Percentiles rank a stretch among this genome's conserved stretches.
These are phyloP conservation scores for Arabidopsis suecica DNA, from an alignment of 345 rosid species.

Conservation along the genomic window DNA sequence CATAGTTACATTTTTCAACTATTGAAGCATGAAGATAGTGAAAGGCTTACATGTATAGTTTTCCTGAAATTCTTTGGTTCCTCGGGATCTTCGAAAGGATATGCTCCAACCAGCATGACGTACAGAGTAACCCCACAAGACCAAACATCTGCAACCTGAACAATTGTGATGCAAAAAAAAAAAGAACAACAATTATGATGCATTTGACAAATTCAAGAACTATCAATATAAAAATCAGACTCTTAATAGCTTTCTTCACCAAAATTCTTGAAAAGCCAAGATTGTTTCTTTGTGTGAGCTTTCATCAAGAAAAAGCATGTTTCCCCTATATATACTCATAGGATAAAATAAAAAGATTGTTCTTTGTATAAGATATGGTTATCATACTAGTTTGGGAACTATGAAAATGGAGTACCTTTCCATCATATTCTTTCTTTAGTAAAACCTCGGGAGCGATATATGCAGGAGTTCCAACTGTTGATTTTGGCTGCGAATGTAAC, in stretches of 20 bases:
- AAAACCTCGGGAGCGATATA: slow-evolving; percentile 99
- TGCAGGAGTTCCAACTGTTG: slow-evolving; percentile 99
- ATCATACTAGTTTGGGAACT: slow-evolving; percentile 21
- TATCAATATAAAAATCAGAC: not conserved
- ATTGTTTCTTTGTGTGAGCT: not conserved
- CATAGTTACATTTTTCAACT: slow-evolving; percentile 12
- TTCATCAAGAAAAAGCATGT: not conserved
- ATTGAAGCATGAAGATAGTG: not conserved
- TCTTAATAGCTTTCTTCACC: not conserved
- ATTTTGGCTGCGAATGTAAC: slow-evolving; percentile 94
- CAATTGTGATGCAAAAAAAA: not conserved
- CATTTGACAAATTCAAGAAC: slow-evolving; percentile 9
- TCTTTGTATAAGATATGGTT: slow-evolving; percentile 7
- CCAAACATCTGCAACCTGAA: slow-evolving; percentile 85
- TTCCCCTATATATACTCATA: not conserved
- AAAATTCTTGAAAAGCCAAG: not conserved
- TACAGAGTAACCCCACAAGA: slow-evolving; percentile 97
- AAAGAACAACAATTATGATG: not conserved
- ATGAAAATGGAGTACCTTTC: slow-evolving; percentile 67
- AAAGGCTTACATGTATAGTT: slow-evolving; percentile 76
- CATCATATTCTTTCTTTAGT: slow-evolving; percentile 96
- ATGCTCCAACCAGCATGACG: slow-evolving; percentile 98
- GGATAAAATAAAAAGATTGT: not conserved
- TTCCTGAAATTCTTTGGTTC: slow-evolving; percentile 94
- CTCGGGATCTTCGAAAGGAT: slow-evolving; percentile 97